Evolutionary conservation across 129 eudicot species (phyloP), one percentile per base, ranked within the genome.

Genomic region (Flaveria bidentis): DNA sequence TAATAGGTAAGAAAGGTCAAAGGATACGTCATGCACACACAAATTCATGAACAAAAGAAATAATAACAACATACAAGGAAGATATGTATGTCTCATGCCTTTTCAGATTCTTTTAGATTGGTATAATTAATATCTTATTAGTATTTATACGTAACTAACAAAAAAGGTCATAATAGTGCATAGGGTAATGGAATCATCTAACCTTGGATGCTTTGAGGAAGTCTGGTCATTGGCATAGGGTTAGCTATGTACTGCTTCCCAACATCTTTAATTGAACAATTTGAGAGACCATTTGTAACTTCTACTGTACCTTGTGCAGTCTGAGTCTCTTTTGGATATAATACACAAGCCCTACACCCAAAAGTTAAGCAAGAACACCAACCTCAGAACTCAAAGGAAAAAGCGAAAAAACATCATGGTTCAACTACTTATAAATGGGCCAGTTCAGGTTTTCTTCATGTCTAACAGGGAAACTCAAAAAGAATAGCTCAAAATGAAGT

Each of bases 201-300:
- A 93, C 98, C 96, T 78, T 86, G 96, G 64, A 83, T 78, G 76
- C 61, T 85, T 78, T 83, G 98, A 74, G 98, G 98, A 76, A 79
- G 87, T 79, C 96, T 87, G 74, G 87, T 76, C 86, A 87, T 84
- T 45, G 98, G 92, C 72, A 86, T 53, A 10, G 82, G 81, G 73
- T 82, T 67, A 71, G 87, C 78, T 73, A 83, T 84, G 81, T 88
- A 86, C 18, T 82, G 84, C 84, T 87, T 90, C 73, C 88, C 97
- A 66, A 56, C 92, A 63, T 90, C 96, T 78, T 93, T 91, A 11
- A 93, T 88, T 73, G 80, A 84, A 67, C 98, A 93, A 76, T 84
- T 93, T 0, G 97, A 85, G 9, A 93, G 86, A 71, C 86, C 96
- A 82, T 85, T 83, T 53, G 97, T 84, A 13, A 93, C 86, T 28